These are phyloP conservation scores for Sclerospora graminicola DNA, from an alignment of 352 stramenopile species.

Conservation along the genomic window DNA sequence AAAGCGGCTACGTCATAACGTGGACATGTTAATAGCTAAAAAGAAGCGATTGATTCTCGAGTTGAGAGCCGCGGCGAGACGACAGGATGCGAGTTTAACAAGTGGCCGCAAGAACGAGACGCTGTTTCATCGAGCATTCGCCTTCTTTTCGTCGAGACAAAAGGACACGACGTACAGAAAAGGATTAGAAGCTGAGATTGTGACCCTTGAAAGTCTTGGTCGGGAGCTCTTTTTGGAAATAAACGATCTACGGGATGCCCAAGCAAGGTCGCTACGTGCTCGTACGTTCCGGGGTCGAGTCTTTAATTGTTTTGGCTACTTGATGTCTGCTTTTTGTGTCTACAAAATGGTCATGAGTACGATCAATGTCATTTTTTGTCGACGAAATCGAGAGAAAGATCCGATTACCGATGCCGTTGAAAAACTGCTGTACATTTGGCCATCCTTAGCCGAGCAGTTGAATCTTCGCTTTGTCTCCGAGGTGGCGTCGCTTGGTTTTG, in stretches of 20 bases:
- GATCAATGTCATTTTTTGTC: conserved; percentile 71
- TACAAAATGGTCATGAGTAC: conserved; percentile 86
- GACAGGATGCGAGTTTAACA: conserved; percentile 13
- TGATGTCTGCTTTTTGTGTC: conserved; percentile 68
- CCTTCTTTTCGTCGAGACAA: conserved; percentile 21
- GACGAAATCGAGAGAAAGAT: conserved; percentile 71
- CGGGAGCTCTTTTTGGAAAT: conserved; percentile 76
- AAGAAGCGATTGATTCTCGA: conserved; percentile 67
- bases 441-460: conserved; percentile 59
- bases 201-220: conserved; percentile 65
- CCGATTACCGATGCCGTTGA: conserved; percentile 73
- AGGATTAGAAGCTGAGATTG: conserved; percentile 53
- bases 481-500: conserved; percentile 61
- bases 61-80: conserved; percentile 22
- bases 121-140: conserved; percentile 23
- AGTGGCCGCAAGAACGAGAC: conserved; percentile 9
- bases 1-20: conserved; percentile 67
- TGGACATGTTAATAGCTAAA: conserved; percentile 75
- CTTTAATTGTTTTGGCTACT: conserved; percentile 77
- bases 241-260: conserved; percentile 66
- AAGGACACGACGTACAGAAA: conserved; percentile 47
- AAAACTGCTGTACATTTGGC: conserved; percentile 77
- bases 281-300: conserved; percentile 54
- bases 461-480: conserved; percentile 77
- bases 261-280: conserved; percentile 42